Evolutionary conservation across 352 stramenopile genomes (phyloP).

Genomic region (Globisporangium splendens): DNA sequence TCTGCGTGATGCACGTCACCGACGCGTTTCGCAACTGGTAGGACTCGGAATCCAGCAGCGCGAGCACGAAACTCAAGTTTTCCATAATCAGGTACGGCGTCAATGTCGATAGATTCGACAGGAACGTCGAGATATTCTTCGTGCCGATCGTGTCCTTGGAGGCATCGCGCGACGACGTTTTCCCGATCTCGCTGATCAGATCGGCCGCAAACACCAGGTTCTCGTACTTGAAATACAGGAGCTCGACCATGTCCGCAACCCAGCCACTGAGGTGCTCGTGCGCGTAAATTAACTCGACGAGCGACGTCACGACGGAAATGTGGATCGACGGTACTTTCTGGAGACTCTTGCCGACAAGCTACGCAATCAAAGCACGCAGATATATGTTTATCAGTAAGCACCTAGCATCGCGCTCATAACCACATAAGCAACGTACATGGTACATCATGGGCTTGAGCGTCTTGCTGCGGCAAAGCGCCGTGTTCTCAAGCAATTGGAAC

Average conservation of each 20-base stretch:
- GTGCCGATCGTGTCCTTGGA: conserved; percentile 72
- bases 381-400: background rate
- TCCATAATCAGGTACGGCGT: conserved; percentile 68
- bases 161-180: conserved; percentile 62
- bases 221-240: conserved; percentile 57
- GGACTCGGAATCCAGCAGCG: conserved; percentile 68
- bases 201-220: conserved; percentile 63
- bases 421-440: conserved; percentile 28
- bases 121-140: conserved; percentile 71
- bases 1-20: conserved; percentile 72
- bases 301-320: conserved; percentile 61
- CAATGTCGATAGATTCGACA: conserved; percentile 56
- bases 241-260: conserved; percentile 58
- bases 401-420: too few relatives aligned
- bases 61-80: conserved; percentile 75
- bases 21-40: conserved; percentile 75
- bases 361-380: background rate
- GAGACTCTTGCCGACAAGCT: conserved; percentile 62
- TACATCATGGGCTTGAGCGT: conserved; percentile 63
- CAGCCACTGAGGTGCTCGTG: conserved; percentile 62
- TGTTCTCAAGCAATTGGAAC: conserved; percentile 65
- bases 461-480: conserved; percentile 57
- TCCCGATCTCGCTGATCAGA: conserved; percentile 73
- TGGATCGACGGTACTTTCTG: conserved; percentile 62
- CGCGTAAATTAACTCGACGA: conserved; percentile 72